Conservation (phyloP, 2,329 filamentous ascomycete species). For the Coniochaeta sp. region DNA sequence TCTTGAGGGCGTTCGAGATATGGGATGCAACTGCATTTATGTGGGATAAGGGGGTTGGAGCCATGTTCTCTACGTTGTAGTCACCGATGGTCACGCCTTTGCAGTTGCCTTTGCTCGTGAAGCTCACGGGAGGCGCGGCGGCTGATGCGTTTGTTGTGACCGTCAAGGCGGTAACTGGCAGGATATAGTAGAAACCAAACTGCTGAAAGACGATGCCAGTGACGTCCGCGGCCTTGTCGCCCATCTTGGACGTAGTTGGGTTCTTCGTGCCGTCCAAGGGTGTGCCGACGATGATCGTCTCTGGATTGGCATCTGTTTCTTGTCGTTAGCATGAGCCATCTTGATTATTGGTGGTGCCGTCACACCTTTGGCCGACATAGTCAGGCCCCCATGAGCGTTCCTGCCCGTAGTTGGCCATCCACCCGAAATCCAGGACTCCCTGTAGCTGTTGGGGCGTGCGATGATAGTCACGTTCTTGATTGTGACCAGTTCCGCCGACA, state of each 20-base stretch:
- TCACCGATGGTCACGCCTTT: slow-evolving; percentile 53
- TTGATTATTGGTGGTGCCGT: not conserved
- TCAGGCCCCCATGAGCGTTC: slow-evolving; percentile 58
- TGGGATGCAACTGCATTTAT: slow-evolving; percentile 53
- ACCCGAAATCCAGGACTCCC: slow-evolving; percentile 63
- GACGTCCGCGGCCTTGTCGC: slow-evolving; percentile 56
- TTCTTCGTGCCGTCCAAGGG: slow-evolving; percentile 60
- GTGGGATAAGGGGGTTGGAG: slow-evolving; percentile 41
- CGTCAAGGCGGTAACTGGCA: slow-evolving; percentile 52
- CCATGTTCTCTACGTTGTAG: slow-evolving; percentile 66
- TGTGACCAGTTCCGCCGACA: slow-evolving; percentile 60
- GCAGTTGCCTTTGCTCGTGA: slow-evolving; percentile 49
- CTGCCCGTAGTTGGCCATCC: slow-evolving; percentile 57
- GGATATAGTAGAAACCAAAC: slow-evolving; percentile 62
- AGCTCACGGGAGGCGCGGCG: slow-evolving; percentile 40
- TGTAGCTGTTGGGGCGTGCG: slow-evolving; percentile 53
- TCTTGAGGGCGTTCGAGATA: slow-evolving; percentile 55
- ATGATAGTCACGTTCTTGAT: slow-evolving; percentile 49
- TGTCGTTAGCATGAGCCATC: not conserved
- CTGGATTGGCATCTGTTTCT: slow-evolving; percentile 55
- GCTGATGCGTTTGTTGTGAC: slow-evolving; percentile 36
- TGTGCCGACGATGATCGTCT: slow-evolving; percentile 56
- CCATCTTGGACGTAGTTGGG: slow-evolving; percentile 51
- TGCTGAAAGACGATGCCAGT: slow-evolving; percentile 60
- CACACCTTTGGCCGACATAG: slow-evolving; percentile 47